Conservation (phyloP, 768 basidiomycete genomes). For the Pleurotus eryngii region DNA sequence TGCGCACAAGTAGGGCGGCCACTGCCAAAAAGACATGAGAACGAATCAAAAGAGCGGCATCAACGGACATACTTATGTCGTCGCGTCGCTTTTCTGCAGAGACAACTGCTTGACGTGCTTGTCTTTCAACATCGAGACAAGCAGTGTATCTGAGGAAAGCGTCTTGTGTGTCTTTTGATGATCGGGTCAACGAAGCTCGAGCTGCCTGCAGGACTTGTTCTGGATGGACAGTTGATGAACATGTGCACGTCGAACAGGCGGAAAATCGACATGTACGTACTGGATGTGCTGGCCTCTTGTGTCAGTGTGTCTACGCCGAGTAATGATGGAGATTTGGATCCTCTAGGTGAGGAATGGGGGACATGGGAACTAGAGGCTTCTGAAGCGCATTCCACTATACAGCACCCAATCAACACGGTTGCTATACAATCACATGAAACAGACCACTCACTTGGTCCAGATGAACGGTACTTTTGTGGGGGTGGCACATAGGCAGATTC, state of each 20-base stretch:
- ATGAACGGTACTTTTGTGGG: conserved; percentile 17
- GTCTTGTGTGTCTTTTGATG: conserved; percentile 71
- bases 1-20: conserved; percentile 44
- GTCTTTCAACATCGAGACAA: conserved; percentile 64
- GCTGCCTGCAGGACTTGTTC: conserved; percentile 63
- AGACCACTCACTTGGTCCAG: not conserved
- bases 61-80: conserved; percentile 43
- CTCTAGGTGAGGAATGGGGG: conserved; percentile 34
- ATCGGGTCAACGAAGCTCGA: conserved; percentile 55
- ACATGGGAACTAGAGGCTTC: conserved; percentile 34
- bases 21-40: conserved; percentile 28
- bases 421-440: no score
- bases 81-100: conserved; percentile 70
- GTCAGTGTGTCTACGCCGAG: conserved; percentile 50
- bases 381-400: conserved; percentile 28
- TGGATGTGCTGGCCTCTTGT: conserved; percentile 57
- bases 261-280: conserved; percentile 32
- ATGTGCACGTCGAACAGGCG: conserved; percentile 4
- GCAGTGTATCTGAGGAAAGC: conserved; percentile 67
- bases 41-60: conserved; percentile 17
- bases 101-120: conserved; percentile 60
- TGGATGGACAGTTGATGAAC: conserved; percentile 20
- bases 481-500: conserved; percentile 41
- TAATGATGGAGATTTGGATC: conserved; percentile 49
- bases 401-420: no score